Conservation (phyloP, 208 protist species). For the Crithidia fasciculata region DNA sequence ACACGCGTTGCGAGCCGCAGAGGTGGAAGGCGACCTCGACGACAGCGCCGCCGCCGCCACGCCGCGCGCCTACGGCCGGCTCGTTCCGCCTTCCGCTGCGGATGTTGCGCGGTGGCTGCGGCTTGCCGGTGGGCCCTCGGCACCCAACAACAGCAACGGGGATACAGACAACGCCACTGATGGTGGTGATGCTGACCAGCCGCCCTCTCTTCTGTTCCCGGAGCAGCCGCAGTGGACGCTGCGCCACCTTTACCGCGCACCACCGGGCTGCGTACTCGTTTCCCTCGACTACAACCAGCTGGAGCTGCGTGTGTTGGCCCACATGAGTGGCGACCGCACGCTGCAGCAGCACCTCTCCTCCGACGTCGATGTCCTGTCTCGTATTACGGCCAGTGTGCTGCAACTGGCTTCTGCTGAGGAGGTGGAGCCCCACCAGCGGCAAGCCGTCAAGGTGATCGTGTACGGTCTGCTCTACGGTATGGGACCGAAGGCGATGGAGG, state of each 20-base stretch:
- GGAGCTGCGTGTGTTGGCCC: constrained; percentile 82
- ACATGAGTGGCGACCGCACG: constrained; percentile 64
- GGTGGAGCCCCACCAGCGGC: constrained; percentile 54
- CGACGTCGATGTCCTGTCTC: constrained; percentile 52
- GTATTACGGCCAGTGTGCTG: constrained; percentile 58
- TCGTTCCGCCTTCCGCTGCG: constrained; percentile 3
- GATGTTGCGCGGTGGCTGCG: constrained; percentile 27
- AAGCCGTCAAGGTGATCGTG: constrained; percentile 81
- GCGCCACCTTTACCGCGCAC: constrained; percentile 69
- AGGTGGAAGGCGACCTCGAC: background rate
- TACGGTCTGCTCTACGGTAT: constrained; percentile 92
- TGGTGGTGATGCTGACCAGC: background rate
- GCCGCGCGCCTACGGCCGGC: background rate
- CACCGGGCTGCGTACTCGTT: constrained; percentile 65
- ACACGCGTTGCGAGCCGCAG: constrained; percentile 5
- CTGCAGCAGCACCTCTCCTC: constrained; percentile 56
- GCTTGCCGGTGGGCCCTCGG: background rate
- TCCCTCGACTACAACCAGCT: constrained; percentile 90
- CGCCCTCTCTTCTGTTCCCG: constrained; percentile 12
- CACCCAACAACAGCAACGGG: too few relatives aligned
- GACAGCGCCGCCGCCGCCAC: background rate
- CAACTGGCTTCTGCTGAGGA: constrained; percentile 17
- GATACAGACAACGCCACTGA: background rate
- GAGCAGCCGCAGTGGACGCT: constrained; percentile 61
- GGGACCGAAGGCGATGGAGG: constrained; percentile 69